phyloP scores from a whole-genome alignment of 2,329 filamentous ascomycete genomes.

The Penicillium occitanis region DNA sequence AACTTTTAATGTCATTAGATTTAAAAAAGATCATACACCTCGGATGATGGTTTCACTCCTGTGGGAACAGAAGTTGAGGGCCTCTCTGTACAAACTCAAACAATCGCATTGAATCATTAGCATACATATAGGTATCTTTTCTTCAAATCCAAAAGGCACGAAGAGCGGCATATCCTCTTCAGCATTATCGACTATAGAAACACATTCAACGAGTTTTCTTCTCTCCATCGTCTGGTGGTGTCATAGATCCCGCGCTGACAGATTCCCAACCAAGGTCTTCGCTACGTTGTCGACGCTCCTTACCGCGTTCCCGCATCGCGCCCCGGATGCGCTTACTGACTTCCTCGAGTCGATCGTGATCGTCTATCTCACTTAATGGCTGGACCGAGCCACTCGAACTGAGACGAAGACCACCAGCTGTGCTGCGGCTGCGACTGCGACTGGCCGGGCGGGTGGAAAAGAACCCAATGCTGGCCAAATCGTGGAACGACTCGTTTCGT shows the following conservation, averaged over 20 bases:
- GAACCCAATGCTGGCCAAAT: constrained; percentile 81
- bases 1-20: background rate
- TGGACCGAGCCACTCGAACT: constrained; percentile 61
- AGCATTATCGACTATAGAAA: background rate
- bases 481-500: constrained; percentile 89
- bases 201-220: constrained; percentile 37
- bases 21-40: background rate
- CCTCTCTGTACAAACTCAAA: background rate
- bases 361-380: constrained; percentile 65
- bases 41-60: background rate
- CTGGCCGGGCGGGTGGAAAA: constrained; percentile 88
- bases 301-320: constrained; percentile 77
- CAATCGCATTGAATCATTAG: background rate
- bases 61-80: background rate
- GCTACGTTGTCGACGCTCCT: constrained; percentile 56
- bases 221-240: constrained; percentile 37
- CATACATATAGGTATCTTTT: constrained; percentile 6
- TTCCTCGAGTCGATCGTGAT: constrained; percentile 72
- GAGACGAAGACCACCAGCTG: constrained; percentile 64
- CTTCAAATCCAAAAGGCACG: background rate
- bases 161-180: background rate
- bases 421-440: constrained; percentile 69
- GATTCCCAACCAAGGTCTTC: constrained; percentile 45
- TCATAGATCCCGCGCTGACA: constrained; percentile 40
- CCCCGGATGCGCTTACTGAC: constrained; percentile 80